Conservation (phyloP, 345 rosid species). For the Rhodamnia rubescens region DNA sequence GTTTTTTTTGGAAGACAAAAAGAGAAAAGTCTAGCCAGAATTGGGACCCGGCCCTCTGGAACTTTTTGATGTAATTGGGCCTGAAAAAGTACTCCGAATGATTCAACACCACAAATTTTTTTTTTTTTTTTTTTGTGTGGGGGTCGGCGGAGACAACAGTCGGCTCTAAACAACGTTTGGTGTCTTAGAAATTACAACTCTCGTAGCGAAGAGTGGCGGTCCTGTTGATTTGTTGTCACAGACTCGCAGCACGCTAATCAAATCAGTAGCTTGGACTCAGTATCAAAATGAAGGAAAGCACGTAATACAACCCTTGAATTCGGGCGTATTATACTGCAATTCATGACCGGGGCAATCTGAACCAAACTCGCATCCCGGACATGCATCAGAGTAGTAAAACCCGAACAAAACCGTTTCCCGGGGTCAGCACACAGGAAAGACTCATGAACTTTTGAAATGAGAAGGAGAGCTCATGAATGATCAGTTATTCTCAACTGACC, state of each 20-base stretch:
- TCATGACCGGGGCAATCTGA: neutral
- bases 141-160: neutral
- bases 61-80: neutral
- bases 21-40: neutral
- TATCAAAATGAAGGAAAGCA: neutral
- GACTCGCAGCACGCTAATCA: neutral
- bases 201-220: neutral
- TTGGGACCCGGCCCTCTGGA: neutral
- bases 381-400: neutral
- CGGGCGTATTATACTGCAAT: neutral
- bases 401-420: neutral
- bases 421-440: neutral
- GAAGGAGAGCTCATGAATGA: neutral
- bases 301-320: neutral
- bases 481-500: neutral
- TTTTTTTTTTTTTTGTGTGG: neutral
- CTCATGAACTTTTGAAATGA: neutral
- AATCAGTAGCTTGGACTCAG: neutral
- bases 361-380: neutral
- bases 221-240: neutral
- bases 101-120: neutral
- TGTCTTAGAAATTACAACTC: neutral
- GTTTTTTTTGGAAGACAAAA: neutral
- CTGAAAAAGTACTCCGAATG: no score
- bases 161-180: neutral